phyloP scores from a whole-genome alignment of 192 early-diverging fungal species.

The Linnemannia zychae region DNA sequence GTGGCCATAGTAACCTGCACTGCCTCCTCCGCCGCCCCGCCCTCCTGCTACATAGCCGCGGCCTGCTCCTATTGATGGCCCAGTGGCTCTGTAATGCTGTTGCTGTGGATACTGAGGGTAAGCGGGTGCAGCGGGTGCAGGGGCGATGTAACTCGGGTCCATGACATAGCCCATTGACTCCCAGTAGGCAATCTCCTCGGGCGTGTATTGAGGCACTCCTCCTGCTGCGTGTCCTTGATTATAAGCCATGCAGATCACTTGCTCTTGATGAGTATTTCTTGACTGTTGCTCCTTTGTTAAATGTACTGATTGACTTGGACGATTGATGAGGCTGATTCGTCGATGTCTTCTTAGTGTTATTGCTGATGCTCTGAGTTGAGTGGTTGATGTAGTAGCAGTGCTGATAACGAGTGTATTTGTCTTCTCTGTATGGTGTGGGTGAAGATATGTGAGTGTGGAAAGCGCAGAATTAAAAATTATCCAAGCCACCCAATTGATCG shows the following conservation, averaged over 20 bases:
- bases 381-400: too few species aligned
- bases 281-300: too few species aligned
- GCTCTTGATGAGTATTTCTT: neutral
- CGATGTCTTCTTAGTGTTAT: too few species aligned
- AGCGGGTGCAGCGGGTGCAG: neutral
- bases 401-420: too few species aligned
- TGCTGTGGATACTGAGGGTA: slow-evolving; percentile 35
- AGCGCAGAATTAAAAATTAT: too few species aligned
- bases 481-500: too few species aligned
- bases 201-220: slow-evolving; percentile 23
- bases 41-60: neutral
- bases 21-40: neutral
- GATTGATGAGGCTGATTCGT: too few species aligned
- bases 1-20: neutral
- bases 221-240: slow-evolving; percentile 9
- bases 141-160: slow-evolving; percentile 26
- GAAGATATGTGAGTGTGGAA: too few species aligned
- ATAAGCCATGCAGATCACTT: slow-evolving; percentile 34
- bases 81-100: slow-evolving; percentile 2
- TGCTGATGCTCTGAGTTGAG: too few species aligned
- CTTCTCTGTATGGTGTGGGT: too few species aligned
- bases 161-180: slow-evolving; percentile 43
- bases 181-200: slow-evolving; percentile 56
- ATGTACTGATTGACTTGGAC: too few species aligned
- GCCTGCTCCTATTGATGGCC: slow-evolving; percentile 19